Base-by-base conservation (phyloP, 495 filamentous ascomycete genomes). In the Xylaria nigripes region DNA sequence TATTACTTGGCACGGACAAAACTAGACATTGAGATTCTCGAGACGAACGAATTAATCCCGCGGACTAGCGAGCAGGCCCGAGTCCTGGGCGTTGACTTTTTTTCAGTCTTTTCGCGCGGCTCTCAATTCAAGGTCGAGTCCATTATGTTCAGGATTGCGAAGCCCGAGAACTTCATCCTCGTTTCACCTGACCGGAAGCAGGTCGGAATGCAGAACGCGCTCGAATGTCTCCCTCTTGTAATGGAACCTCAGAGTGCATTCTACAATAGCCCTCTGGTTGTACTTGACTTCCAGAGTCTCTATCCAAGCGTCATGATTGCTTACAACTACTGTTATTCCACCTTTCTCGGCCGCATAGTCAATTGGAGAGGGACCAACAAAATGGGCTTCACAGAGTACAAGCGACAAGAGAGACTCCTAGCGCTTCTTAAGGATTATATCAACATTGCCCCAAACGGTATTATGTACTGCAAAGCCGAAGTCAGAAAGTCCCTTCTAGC, bases 261-360 rank as follows among this genome's bases (percentile, higher is more conserved):
- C 62, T 98, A 97, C 66, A 88, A 75, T 25, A 92, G 87, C 54
- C 93, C 93, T 0, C 64, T 98, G 12, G 63, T 98, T 10, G 93
- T 98, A 0, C 75, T 98, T 10, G 93, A 98, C 69, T 98, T 98
- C 58, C 94, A 97, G 66, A 93, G 87, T 24, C 75, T 98, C 22
- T 98, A 98, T 63, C 93, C 93, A 2, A 95, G 90, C 63, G 84
- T 97, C 45, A 97, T 98, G 90, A 96, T 98, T 60, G 93, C 93
- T 0, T 96, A 98, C 70, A 98, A 98, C 65, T 96, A 96, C 70
- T 98, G 93, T 72, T 98, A 98, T 68, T 97, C 93, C 0, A 98
- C 93, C 0, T 98, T 89, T 58, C 79, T 98, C 7, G 93, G 93
- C 2, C 82, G 93, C 45, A 81, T 92, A 27, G 78, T 83, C 21